Evolutionary conservation across 441 rosid genomes (phyloP).

Genomic region (Populus hybrid): DNA sequence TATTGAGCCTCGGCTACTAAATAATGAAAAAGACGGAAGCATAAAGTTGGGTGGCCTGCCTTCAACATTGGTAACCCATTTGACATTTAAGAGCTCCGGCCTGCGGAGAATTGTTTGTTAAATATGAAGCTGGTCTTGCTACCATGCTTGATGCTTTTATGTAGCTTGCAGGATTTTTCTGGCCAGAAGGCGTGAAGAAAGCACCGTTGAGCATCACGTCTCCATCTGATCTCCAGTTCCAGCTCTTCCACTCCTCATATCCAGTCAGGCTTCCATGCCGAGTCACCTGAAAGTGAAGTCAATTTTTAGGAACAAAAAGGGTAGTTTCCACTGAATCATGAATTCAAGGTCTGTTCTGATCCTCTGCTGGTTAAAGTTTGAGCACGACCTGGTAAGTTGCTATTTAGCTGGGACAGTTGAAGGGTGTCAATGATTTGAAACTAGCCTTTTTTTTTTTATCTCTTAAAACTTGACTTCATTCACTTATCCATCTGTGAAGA

Average conservation of each 20-base stretch:
- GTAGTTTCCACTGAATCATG: not conserved
- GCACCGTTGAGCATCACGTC: slow-evolving; percentile 79
- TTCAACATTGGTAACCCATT: slow-evolving; percentile 40
- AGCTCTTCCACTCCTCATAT: slow-evolving; percentile 49
- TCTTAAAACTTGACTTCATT: not conserved
- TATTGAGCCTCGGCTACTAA: not conserved
- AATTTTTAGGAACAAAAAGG: slow-evolving; percentile 1
- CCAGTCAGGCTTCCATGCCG: slow-evolving; percentile 54
- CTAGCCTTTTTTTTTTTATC: not conserved
- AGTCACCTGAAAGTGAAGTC: slow-evolving; percentile 52
- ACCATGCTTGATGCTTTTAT: slow-evolving; percentile 79
- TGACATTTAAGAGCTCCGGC: slow-evolving; percentile 71
- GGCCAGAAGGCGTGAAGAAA: slow-evolving; percentile 75
- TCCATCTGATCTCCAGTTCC: slow-evolving; percentile 93
- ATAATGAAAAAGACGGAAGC: slow-evolving; percentile 2
- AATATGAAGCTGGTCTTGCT: slow-evolving; percentile 65
- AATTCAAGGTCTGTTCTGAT: slow-evolving; percentile 3
- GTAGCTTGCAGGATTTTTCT: slow-evolving; percentile 60
- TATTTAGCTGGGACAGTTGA: not conserved
- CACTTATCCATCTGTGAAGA: not conserved
- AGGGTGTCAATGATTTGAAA: not conserved
- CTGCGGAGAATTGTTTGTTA: slow-evolving; percentile 49
- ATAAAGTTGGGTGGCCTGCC: slow-evolving; percentile 1
- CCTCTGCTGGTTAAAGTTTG: slow-evolving; percentile 3
- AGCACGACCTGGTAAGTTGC: not conserved